Conservation (phyloP, 495 filamentous ascomycete species). For the Pyronema domesticum region DNA sequence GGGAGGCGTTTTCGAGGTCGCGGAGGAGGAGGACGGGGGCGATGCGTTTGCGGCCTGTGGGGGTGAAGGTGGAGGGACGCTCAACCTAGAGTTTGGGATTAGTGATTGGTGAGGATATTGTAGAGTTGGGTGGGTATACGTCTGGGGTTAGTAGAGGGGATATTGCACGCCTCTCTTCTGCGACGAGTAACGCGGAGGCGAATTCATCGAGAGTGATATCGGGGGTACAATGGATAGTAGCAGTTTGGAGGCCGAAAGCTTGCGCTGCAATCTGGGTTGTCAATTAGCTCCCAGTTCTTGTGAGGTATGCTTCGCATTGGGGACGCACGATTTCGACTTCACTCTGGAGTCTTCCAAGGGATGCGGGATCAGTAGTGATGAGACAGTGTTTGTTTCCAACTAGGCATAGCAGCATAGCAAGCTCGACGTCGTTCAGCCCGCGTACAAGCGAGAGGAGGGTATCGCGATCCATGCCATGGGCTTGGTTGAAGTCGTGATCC, state of each 20-base stretch:
- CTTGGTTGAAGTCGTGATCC: not conserved
- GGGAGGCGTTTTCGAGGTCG: slow-evolving; percentile 51
- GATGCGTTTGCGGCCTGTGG: slow-evolving; percentile 25
- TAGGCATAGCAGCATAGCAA: slow-evolving; percentile 67
- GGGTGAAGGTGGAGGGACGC: not conserved
- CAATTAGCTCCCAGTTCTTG: not conserved
- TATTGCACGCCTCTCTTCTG: slow-evolving; percentile 12
- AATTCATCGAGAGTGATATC: slow-evolving; percentile 68
- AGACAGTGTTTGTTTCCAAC: slow-evolving; percentile 71
- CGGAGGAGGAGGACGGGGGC: slow-evolving; percentile 68
- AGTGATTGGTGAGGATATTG: too few relatives aligned
- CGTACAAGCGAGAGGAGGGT: slow-evolving; percentile 31
- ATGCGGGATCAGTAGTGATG: slow-evolving; percentile 48
- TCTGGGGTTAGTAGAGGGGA: slow-evolving; percentile 8
- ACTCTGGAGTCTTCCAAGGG: slow-evolving; percentile 44
- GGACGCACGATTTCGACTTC: slow-evolving; percentile 51
- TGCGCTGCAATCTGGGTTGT: slow-evolving; percentile 40
- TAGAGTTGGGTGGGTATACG: too few relatives aligned
- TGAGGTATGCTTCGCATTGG: not conserved
- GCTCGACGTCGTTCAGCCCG: slow-evolving; percentile 68
- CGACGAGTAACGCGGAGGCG: slow-evolving; percentile 42
- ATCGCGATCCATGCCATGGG: slow-evolving; percentile 15
- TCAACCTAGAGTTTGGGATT: not conserved
- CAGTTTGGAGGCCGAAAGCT: slow-evolving; percentile 51
- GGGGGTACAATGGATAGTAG: slow-evolving; percentile 50